Evolutionary conservation across 768 basidiomycete species (phyloP).

Genomic region (Myochromella boudieri): DNA sequence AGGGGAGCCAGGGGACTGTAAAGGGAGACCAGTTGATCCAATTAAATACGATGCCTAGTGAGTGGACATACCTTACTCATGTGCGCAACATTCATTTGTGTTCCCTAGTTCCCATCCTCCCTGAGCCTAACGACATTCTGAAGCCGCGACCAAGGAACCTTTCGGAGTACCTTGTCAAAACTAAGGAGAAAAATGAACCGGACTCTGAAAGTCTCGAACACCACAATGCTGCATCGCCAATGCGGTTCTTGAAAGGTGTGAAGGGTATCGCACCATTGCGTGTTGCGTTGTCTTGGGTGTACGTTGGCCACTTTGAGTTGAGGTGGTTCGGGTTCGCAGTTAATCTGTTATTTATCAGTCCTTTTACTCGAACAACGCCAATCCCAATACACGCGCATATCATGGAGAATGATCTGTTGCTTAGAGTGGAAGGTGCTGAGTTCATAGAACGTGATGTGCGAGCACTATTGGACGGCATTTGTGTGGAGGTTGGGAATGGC

Average conservation of each 20-base stretch:
- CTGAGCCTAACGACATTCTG: conserved; percentile 42
- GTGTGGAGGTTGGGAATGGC: background rate
- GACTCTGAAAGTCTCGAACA: no score
- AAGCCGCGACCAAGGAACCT: background rate
- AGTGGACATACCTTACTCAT: background rate
- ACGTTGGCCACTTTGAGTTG: conserved; percentile 19
- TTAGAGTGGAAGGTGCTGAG: background rate
- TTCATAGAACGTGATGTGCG: background rate
- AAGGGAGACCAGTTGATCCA: conserved; percentile 22
- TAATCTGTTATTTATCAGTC: conserved; percentile 29
- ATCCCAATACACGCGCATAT: conserved; percentile 13
- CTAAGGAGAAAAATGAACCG: no score
- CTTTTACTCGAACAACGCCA: conserved; percentile 38
- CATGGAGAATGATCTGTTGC: conserved; percentile 21
- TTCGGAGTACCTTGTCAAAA: conserved; percentile 4
- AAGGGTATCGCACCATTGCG: conserved; percentile 60
- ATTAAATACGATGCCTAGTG: conserved; percentile 12
- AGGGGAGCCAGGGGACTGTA: background rate
- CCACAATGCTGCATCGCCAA: background rate
- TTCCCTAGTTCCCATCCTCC: conserved; percentile 52
- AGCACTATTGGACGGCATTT: conserved; percentile 1
- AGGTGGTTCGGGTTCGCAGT: background rate
- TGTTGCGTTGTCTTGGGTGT: conserved; percentile 72
- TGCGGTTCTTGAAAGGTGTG: conserved; percentile 47
- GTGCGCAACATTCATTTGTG: no score